Conservation (phyloP, 1,284 basidiomycete species). For the Inonotus obliquus region DNA sequence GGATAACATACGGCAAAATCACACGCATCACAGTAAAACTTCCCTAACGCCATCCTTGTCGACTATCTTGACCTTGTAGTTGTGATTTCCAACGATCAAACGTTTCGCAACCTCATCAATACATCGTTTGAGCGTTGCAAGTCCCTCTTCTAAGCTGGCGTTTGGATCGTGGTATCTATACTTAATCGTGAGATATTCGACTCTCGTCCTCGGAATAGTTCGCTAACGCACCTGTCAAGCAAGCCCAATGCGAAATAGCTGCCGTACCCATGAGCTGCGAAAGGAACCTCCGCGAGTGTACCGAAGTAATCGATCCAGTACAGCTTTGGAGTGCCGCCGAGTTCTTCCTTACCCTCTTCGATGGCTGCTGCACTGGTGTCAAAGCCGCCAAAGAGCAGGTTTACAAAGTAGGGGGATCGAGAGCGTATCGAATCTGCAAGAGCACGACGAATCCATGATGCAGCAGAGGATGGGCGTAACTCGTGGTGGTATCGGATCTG, state of each 20-base stretch:
- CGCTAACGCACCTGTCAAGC: slow-evolving; percentile 69
- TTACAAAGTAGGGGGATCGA: slow-evolving; percentile 86
- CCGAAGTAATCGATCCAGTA: slow-evolving; percentile 98
- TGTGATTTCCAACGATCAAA: slow-evolving; percentile 75
- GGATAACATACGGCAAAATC: not conserved
- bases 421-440: slow-evolving; percentile 90
- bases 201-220: not conserved
- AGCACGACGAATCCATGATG: slow-evolving; percentile 90
- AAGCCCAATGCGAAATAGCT: slow-evolving; percentile 90
- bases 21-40: slow-evolving; percentile 7
- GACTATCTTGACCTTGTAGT: slow-evolving; percentile 87
- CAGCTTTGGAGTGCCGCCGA: slow-evolving; percentile 57
- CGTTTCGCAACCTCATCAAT: slow-evolving; percentile 87
- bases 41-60: slow-evolving; percentile 86
- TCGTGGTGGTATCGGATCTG: slow-evolving; percentile 92
- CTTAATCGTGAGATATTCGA: not conserved
- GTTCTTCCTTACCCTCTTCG: slow-evolving; percentile 17
- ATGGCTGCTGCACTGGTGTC: slow-evolving; percentile 53
- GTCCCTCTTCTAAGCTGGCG: slow-evolving; percentile 77
- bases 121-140: slow-evolving; percentile 81
- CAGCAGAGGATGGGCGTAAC: slow-evolving; percentile 86
- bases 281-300: slow-evolving; percentile 85
- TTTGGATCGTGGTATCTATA: slow-evolving; percentile 81
- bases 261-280: slow-evolving; percentile 94
- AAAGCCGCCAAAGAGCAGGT: slow-evolving; percentile 90